Evolutionary conservation across 345 rosid species (phyloP).

Genomic region (Pseudoturritis turrita): DNA sequence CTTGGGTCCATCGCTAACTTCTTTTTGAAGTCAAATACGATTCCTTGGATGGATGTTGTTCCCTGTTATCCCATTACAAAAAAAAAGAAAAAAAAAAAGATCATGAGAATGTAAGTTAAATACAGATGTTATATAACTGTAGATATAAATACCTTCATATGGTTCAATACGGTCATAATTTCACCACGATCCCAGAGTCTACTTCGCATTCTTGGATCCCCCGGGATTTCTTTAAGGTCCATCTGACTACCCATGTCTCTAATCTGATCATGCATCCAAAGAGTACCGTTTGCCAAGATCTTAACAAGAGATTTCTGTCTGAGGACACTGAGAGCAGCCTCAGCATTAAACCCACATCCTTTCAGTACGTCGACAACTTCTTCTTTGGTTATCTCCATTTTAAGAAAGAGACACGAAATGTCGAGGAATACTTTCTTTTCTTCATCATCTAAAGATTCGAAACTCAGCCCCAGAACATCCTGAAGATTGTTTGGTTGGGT

Average conservation of each 20-base stretch:
- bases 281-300: slow-evolving; percentile 10
- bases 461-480: slow-evolving; percentile 49
- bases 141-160: slow-evolving; percentile 34
- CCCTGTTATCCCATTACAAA: slow-evolving; percentile 36
- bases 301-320: slow-evolving; percentile 53
- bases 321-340: slow-evolving; percentile 44
- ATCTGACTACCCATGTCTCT: slow-evolving; percentile 77
- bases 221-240: slow-evolving; percentile 10
- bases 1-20: not conserved
- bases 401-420: slow-evolving; percentile 58
- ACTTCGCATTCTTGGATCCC: slow-evolving; percentile 42
- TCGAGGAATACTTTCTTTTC: slow-evolving; percentile 57
- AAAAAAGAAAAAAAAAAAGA: not conserved
- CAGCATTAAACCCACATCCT: slow-evolving; percentile 58
- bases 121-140: not conserved
- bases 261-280: slow-evolving; percentile 81
- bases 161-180: slow-evolving; percentile 37
- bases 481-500: slow-evolving; percentile 38
- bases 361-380: slow-evolving; percentile 43
- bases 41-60: slow-evolving; percentile 41
- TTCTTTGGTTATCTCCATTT: slow-evolving; percentile 39
- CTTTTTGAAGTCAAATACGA: slow-evolving; percentile 36
- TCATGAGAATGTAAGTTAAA: not conserved
- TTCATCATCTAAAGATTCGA: slow-evolving; percentile 42
- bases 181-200: slow-evolving; percentile 66